Evolutionary conservation across 352 stramenopile genomes (phyloP), one percentile per base, ranked within the genome.

Genomic region (Phytophthora vignae): DNA sequence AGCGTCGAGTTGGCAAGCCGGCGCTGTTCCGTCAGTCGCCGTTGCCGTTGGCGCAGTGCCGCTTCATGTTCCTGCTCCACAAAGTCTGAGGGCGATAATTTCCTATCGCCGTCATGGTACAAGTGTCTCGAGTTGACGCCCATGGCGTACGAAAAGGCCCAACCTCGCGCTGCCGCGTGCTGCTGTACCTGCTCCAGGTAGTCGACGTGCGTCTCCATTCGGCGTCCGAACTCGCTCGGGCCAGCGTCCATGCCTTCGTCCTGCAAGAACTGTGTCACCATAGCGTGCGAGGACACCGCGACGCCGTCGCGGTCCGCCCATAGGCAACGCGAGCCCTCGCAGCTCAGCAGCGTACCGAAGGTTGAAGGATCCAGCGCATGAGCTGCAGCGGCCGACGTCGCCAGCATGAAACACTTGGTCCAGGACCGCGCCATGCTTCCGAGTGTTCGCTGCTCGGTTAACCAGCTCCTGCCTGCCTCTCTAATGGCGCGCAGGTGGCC

Each of bases 171-270:
- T 31, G 38, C 49, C 15, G 88, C 85, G 59, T 87, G 75, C 66
- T 64, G 70, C 46, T 92, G 75, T 33, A 95, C 82, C 66, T 88
- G 81, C 62, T 94, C 82, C 17, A 94, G 62, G 72, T 94, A 93
- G 22, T 80, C 69, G 27, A 93, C 74, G 71, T 91, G 84, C 19
- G 68, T 64, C 53, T 92, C 74, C 57, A 94, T 76, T n/a, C 81
- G 82, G 10, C 74, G 79, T 46, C 79, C 74, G 60, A 81, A 81
- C 33, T 82, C 71, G 48, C 71, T 73, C 55, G 81, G 60, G 9
- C 64, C 50, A 42, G 69, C 31, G 21, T 84, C 66, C 53, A 81
- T 67, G n/a, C 42, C 31, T 64, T 93, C 78, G 46, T 69, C 75
- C 33, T 64, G 60, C 65, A 94, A 73, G 55, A 93, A 79, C 61